Evolutionary conservation across 352 stramenopile species (phyloP).

Genomic region (Phytophthora lateralis): DNA sequence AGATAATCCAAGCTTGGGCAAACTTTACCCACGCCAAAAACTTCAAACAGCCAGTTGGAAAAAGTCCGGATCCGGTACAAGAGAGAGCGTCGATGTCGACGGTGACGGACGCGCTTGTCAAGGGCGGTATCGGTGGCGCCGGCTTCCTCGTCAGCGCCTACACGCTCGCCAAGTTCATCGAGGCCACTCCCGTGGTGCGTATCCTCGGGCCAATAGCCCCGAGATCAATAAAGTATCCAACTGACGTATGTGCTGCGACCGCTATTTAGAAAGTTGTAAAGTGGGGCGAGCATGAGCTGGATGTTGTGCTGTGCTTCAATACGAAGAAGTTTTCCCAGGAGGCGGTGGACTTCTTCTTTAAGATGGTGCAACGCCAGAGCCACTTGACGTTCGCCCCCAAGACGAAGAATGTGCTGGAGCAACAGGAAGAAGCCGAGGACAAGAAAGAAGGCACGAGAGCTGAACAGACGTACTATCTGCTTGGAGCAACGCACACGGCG

Average conservation of each 20-base stretch:
- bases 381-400: conserved; percentile 60
- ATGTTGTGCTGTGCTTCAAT: conserved; percentile 79
- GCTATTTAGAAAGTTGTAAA: conserved; percentile 56
- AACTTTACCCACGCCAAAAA: conserved; percentile 15
- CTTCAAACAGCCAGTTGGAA: conserved; percentile 27
- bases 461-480: conserved; percentile 54
- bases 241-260: conserved; percentile 13
- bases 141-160: conserved; percentile 77
- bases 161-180: conserved; percentile 85
- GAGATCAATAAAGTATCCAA: conserved; percentile 11
- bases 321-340: conserved; percentile 53
- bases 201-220: not conserved
- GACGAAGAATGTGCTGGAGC: conserved; percentile 40
- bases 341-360: conserved; percentile 71
- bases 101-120: conserved; percentile 64
- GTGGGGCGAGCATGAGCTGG: conserved; percentile 57
- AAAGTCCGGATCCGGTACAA: conserved; percentile 20
- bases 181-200: conserved; percentile 70
- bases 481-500: conserved; percentile 54
- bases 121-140: conserved; percentile 70
- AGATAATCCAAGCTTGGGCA: not conserved
- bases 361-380: conserved; percentile 68
- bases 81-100: conserved; percentile 47
- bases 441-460: conserved; percentile 20
- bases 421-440: conserved; percentile 27